These are phyloP conservation scores for Lactifluus echinatus DNA, from an alignment of 768 basidiomycete species.

Conservation along the genomic window DNA sequence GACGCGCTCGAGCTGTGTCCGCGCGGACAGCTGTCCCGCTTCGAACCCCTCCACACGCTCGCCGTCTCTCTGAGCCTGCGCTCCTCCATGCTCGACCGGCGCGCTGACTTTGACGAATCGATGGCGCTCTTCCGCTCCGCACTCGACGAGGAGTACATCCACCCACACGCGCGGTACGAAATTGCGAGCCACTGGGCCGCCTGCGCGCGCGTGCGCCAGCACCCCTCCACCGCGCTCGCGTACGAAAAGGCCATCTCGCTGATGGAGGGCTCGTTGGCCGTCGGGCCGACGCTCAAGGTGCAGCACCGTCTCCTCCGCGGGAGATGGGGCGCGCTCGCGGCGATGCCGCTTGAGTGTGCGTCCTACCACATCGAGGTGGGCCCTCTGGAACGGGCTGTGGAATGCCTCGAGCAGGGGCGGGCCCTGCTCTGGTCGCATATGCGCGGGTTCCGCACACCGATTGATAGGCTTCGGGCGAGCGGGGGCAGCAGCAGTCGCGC, in stretches of 20 bases:
- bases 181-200: conserved; percentile 5
- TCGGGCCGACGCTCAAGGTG: neutral
- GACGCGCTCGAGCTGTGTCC: conserved; percentile 2
- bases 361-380: conserved; percentile 6
- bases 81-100: neutral
- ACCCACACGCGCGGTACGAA: neutral
- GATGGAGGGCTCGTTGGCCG: neutral
- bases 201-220: neutral
- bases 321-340: neutral
- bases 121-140: conserved; percentile 1
- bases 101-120: neutral
- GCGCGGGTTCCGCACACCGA: conserved; percentile 9
- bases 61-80: neutral
- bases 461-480: conserved; percentile 9
- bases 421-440: conserved; percentile 16
- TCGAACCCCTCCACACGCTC: conserved; percentile 1
- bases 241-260: conserved; percentile 1
- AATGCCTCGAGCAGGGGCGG: conserved; percentile 14
- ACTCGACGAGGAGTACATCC: neutral
- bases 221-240: neutral
- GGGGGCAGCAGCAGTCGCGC: too few relatives aligned
- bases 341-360: neutral
- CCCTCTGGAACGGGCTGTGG: neutral
- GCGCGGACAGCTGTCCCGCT: conserved; percentile 7
- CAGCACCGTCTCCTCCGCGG: neutral